Conservation (phyloP, 176 grass and related monocot species). For the Carex myosuroides region DNA sequence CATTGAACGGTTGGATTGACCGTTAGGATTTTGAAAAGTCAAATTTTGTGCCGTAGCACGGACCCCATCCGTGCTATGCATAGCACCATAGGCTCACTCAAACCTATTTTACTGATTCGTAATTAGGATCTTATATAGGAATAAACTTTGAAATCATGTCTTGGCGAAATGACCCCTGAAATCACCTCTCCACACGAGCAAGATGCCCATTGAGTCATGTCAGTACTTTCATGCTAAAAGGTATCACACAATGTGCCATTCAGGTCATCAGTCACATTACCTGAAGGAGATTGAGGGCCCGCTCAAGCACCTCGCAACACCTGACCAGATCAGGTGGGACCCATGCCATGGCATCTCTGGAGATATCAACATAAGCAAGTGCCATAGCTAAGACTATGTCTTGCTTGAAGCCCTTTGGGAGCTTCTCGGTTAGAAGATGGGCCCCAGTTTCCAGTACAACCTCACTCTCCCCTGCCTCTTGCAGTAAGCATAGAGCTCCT, state of each 20-base stretch:
- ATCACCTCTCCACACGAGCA: neutral
- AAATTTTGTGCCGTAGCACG: too few relatives aligned
- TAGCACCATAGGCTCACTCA: too few relatives aligned
- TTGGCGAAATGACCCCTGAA: neutral
- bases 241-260: neutral
- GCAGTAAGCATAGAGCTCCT: constrained; percentile 66
- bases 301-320: constrained; percentile 93
- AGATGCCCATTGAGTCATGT: neutral
- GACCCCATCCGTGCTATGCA: too few relatives aligned
- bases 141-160: neutral
- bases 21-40: too few relatives aligned
- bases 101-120: neutral
- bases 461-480: constrained; percentile 67
- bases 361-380: constrained; percentile 77
- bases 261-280: constrained; percentile 21
- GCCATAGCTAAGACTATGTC: constrained; percentile 88
- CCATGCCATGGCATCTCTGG: constrained; percentile 70
- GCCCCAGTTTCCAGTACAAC: constrained; percentile 48
- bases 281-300: constrained; percentile 83
- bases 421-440: constrained; percentile 50
- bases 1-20: too few relatives aligned
- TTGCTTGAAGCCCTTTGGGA: constrained; percentile 76
- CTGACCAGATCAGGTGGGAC: constrained; percentile 63
- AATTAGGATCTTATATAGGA: neutral
- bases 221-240: neutral